Percentiles rank a stretch among this genome's conserved stretches.
Conservation (phyloP, 2,329 filamentous ascomycete species). For the Aspergillus ibericus region DNA sequence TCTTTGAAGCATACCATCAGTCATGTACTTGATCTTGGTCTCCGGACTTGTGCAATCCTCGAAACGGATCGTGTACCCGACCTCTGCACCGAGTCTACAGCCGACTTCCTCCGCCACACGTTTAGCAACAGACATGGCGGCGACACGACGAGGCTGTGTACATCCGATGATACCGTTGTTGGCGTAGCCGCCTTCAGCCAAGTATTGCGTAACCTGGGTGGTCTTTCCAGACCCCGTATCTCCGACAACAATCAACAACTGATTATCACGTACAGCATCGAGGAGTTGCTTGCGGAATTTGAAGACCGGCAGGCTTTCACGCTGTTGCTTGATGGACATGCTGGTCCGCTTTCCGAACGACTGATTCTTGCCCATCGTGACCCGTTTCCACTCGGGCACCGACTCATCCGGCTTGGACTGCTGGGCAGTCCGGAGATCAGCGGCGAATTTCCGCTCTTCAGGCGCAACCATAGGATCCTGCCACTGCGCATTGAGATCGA, state of each 20-base stretch:
- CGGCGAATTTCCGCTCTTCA: constrained; percentile 83
- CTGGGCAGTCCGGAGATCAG: constrained; percentile 72
- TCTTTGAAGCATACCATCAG: constrained; percentile 94
- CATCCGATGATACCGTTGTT: constrained; percentile 90
- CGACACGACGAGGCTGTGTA: constrained; percentile 94
- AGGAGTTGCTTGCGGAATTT: constrained; percentile 85
- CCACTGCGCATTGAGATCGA: constrained; percentile 89
- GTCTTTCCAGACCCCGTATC: constrained; percentile 98
- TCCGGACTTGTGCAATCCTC: constrained; percentile 86
- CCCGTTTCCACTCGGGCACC: constrained; percentile 90
- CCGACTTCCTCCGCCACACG: constrained; percentile 96
- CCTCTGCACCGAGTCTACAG: constrained; percentile 83
- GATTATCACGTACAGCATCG: constrained; percentile 81
- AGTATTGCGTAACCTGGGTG: constrained; percentile 91
- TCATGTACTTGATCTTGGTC: constrained; percentile 99
- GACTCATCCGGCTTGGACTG: constrained; percentile 61
- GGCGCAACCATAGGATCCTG: constrained; percentile 92
- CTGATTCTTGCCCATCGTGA: constrained; percentile 74
- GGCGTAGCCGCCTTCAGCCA: constrained; percentile 88
- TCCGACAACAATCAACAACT: constrained; percentile 92
- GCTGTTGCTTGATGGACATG: constrained; percentile 92
- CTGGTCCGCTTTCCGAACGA: constrained; percentile 82
- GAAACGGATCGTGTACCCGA: constrained; percentile 97
- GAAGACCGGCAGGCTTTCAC: constrained; percentile 84
- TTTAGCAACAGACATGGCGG: constrained; percentile 95